These are phyloP conservation scores for Scheffersomyces stambukii DNA, from an alignment of 1,139 yeast genomes.

Conservation along the genomic window DNA sequence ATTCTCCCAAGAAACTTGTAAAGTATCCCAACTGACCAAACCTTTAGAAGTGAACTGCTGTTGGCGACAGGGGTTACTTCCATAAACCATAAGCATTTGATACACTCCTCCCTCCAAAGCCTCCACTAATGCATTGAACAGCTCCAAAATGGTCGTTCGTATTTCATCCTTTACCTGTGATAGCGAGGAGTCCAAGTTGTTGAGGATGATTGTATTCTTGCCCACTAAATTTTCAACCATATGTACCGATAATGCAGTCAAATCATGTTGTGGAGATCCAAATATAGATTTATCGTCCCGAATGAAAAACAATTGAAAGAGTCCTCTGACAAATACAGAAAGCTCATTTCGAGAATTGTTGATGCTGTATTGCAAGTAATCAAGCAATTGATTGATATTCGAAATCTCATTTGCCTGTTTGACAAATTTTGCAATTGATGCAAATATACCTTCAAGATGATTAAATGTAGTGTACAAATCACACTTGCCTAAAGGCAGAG, in stretches of 20 bases:
- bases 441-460: conserved; percentile 32
- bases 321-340: conserved; percentile 55
- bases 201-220: conserved; percentile 18
- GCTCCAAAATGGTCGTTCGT: conserved; percentile 7
- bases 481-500: conserved; percentile 33
- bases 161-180: conserved; percentile 14
- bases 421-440: conserved; percentile 24
- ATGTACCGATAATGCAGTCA: conserved; percentile 14
- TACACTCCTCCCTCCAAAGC: conserved; percentile 46
- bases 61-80: conserved; percentile 79
- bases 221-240: conserved; percentile 25
- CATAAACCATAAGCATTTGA: conserved; percentile 53
- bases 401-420: conserved; percentile 17
- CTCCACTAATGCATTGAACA: conserved; percentile 4
- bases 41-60: conserved; percentile 64
- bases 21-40: conserved; percentile 66
- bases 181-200: conserved; percentile 20
- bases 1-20: conserved; percentile 65
- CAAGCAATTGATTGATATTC: conserved; percentile 30
- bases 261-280: conserved; percentile 20
- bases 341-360: conserved; percentile 24
- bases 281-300: conserved; percentile 57
- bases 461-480: conserved; percentile 23
- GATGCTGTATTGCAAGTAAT: conserved; percentile 32
- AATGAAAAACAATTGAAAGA: conserved; percentile 56